phyloP scores from a whole-genome alignment of 176 grass and related monocot genomes.

The Triticum timopheevii region DNA sequence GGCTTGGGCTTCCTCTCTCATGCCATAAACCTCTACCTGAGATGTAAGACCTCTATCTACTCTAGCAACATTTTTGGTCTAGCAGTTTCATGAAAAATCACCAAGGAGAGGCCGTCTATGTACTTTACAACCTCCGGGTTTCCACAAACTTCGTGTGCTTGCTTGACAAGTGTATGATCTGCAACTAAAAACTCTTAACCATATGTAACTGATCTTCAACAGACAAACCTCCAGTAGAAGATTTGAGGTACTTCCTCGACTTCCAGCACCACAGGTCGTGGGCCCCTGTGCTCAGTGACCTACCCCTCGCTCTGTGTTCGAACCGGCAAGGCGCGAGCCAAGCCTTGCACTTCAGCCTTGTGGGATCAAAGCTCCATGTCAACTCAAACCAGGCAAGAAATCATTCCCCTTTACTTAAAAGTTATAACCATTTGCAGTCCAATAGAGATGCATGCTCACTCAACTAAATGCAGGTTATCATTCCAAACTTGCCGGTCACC shows the following conservation, averaged over 20 bases:
- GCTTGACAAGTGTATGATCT: no score
- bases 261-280: constrained; percentile 79
- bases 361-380: constrained; percentile 83
- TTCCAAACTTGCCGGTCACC: constrained; percentile 62
- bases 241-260: constrained; percentile 87
- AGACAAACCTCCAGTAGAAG: constrained; percentile 77
- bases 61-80: no score
- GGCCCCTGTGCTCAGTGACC: constrained; percentile 71
- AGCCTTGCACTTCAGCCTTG: constrained; percentile 63
- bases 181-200: neutral
- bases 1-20: constrained; percentile 80
- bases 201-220: neutral
- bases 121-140: neutral
- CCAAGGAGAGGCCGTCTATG: neutral
- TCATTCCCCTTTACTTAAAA: no score
- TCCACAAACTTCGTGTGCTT: neutral
- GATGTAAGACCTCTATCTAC: constrained; percentile 55
- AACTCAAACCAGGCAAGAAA: constrained; percentile 50
- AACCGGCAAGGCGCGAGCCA: constrained; percentile 43
- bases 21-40: constrained; percentile 91
- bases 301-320: constrained; percentile 67
- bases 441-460: neutral
- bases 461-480: constrained; percentile 57
- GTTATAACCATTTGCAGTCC: neutral
- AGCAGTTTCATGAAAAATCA: neutral